These are phyloP conservation scores for Linum usitatissimum DNA, from an alignment of 345 rosid species.

Conservation along the genomic window DNA sequence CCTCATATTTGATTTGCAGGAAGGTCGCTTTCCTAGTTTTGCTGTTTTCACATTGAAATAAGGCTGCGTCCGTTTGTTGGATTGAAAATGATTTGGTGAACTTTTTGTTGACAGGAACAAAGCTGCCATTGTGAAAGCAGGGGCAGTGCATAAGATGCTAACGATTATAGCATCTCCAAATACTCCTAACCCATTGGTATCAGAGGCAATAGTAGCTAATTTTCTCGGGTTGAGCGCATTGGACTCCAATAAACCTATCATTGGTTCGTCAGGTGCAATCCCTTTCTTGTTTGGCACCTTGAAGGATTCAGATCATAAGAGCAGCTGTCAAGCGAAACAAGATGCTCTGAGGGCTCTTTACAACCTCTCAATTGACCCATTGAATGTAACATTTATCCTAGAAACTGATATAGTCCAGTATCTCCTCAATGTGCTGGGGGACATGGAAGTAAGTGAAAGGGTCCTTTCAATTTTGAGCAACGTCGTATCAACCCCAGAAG, in stretches of 20 bases:
- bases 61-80: not conserved
- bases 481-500: slow-evolving; percentile 64
- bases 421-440: slow-evolving; percentile 57
- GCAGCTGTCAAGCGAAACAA: slow-evolving; percentile 59
- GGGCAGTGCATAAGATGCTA: slow-evolving; percentile 89
- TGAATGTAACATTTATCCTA: slow-evolving; percentile 44
- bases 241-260: slow-evolving; percentile 78
- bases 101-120: slow-evolving; percentile 68
- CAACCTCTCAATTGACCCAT: slow-evolving; percentile 63
- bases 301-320: slow-evolving; percentile 25
- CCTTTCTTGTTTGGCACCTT: slow-evolving; percentile 60
- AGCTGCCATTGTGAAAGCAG: slow-evolving; percentile 97
- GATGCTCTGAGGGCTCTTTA: slow-evolving; percentile 84
- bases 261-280: slow-evolving; percentile 86
- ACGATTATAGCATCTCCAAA: slow-evolving; percentile 58
- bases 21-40: slow-evolving; percentile 33
- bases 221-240: slow-evolving; percentile 87
- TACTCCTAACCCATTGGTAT: slow-evolving; percentile 35
- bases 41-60: slow-evolving; percentile 17
- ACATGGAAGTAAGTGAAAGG: slow-evolving; percentile 89
- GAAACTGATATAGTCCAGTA: slow-evolving; percentile 52
- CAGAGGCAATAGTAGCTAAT: slow-evolving; percentile 84
- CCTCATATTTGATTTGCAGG: slow-evolving; percentile 7
- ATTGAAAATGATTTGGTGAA: not conserved
- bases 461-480: slow-evolving; percentile 76